Conservation (phyloP, 257 asterid genomes). For the Salvia rosmarinus region DNA sequence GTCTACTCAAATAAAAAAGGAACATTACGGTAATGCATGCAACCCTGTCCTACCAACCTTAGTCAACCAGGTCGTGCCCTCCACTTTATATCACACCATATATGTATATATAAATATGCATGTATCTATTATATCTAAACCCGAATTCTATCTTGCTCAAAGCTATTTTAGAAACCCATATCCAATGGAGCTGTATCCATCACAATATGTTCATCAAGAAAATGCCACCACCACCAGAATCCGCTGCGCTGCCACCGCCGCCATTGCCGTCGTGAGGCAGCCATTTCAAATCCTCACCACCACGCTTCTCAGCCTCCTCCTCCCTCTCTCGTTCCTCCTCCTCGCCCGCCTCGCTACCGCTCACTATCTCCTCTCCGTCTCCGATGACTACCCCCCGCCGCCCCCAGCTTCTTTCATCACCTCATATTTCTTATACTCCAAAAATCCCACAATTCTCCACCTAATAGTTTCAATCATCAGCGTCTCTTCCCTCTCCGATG, state of each 20-base stretch:
- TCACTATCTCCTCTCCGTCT: constrained; percentile 47
- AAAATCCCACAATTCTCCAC: constrained; percentile 48
- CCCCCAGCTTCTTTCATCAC: constrained; percentile 26
- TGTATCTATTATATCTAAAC: not conserved
- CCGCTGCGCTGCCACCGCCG: constrained; percentile 8
- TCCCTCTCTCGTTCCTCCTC: constrained; percentile 82
- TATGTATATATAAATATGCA: not conserved
- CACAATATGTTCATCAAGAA: not conserved
- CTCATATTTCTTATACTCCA: constrained; percentile 42
- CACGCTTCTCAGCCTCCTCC: constrained; percentile 72
- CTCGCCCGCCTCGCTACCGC: constrained; percentile 67
- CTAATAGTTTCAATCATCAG: constrained; percentile 49
- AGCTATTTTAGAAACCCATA: not conserved
- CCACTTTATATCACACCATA: constrained; percentile 36
- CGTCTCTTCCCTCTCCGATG: constrained; percentile 50
- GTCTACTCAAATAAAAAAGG: not conserved
- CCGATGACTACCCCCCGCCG: constrained; percentile 29
- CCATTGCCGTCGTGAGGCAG: constrained; percentile 28
- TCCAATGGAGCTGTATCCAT: constrained; percentile 41
- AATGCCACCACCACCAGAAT: constrained; percentile 5
- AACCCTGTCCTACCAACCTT: constrained; percentile 20
- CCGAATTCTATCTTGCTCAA: not conserved
- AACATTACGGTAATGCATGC: constrained; percentile 13
- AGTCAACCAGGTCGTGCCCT: constrained; percentile 47
- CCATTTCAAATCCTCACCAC: constrained; percentile 53